Percentiles rank a stretch among this genome's conserved stretches.
These are phyloP conservation scores for Phytophthora foliorum DNA, from an alignment of 352 stramenopile species.

Conservation along the genomic window DNA sequence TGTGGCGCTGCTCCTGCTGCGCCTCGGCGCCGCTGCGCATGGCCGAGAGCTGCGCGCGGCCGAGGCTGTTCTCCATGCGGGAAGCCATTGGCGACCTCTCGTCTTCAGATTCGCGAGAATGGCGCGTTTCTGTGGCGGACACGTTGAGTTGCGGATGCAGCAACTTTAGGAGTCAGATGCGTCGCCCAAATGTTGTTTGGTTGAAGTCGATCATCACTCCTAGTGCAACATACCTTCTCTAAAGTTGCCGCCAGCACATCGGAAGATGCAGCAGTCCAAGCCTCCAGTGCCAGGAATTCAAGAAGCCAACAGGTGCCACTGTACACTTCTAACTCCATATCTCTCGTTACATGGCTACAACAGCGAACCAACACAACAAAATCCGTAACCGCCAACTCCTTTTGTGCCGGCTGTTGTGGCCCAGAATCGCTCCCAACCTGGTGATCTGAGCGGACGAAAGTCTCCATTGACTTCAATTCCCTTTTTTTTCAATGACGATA, in stretches of 20 bases:
- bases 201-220: neutral
- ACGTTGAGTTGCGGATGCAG: no score
- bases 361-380: no score
- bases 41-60: constrained; percentile 7
- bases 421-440: no score
- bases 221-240: neutral
- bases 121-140: neutral
- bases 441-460: neutral
- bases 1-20: constrained; percentile 50
- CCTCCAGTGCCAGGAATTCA: no score
- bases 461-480: constrained; percentile 26
- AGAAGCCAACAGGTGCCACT: no score
- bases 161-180: neutral
- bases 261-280: neutral
- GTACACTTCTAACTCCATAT: no score
- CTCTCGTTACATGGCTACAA: no score
- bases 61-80: constrained; percentile 41
- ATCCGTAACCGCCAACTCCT: no score
- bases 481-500: constrained; percentile 26
- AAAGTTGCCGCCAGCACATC: neutral
- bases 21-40: constrained; percentile 19
- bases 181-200: no score
- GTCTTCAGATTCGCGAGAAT: constrained; percentile 24
- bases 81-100: constrained; percentile 30
- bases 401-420: no score